Evolutionary conservation across 257 asterid species (phyloP), one percentile per base, ranked within the genome.

Genomic region (Solanum virginianum): DNA sequence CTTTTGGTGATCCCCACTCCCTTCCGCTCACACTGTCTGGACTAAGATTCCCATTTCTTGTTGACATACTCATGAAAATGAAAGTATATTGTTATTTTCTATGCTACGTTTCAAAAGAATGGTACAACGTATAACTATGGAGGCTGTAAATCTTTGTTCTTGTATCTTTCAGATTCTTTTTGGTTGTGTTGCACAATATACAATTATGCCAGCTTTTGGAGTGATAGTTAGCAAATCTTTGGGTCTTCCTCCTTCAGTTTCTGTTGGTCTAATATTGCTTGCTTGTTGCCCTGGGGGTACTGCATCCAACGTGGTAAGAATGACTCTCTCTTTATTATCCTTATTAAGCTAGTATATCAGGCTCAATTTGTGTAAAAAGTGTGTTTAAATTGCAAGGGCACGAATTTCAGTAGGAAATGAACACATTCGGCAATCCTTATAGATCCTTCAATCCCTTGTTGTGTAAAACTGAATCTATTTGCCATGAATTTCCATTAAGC

Each of bases 261-360:
- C 97, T n/a, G 97, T 92, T 32, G 99, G 98, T 83, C 85, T 95
- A 87, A 94, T 93, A 87, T 85, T 95, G 88, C 96, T 95, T 86
- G 88, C 94, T 84, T 94, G 99, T 89, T 94, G 98, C 86, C 98
- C 98, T 0, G 99, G 99, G 7, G 99, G 99, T 20, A 93, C 99
- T 13, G 99, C 99, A 47, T 95, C 98, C 85, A 95, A 95, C 41
- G 99, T 95, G 97, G 98, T 95, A 93, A 90, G 94, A 63, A 41
- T 36, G 75, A 85, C 32, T 63, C 22, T 39, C 74, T 74, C 24
- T 36, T 43, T 41, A 51, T 69, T 43, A 59, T 29, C 26, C 49
- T 77, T 54, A 56, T 3, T 5, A 49, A n/a, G 20, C 39, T n/a
- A 45, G 26, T 22, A 12, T 7, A 47, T 43, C 39, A 72, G 39